phyloP scores from a whole-genome alignment of 1,284 basidiomycete genomes.

The Cryptococcus floricola region DNA sequence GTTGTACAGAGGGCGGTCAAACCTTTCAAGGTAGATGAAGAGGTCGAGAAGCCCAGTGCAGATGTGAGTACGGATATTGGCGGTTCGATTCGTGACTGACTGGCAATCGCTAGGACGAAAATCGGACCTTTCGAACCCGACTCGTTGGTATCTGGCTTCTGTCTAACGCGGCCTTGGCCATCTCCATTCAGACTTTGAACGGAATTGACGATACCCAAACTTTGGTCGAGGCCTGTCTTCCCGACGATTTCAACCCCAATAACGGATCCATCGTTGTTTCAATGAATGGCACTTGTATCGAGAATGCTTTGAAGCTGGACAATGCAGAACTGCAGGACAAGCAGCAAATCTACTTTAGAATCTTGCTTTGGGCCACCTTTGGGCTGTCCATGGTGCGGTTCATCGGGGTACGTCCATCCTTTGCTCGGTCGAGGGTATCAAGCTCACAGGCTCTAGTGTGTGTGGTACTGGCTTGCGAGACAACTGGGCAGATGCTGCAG shows the following conservation, averaged over 20 bases:
- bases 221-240: slow-evolving; percentile 31
- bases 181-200: slow-evolving; percentile 80
- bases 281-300: slow-evolving; percentile 32
- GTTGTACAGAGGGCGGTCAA: slow-evolving; percentile 89
- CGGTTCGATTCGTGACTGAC: neutral
- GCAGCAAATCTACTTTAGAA: slow-evolving; percentile 62
- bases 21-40: slow-evolving; percentile 66
- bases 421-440: neutral
- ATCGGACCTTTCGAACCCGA: slow-evolving; percentile 90
- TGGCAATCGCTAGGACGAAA: slow-evolving; percentile 58
- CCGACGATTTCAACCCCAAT: slow-evolving; percentile 13
- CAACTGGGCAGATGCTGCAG: slow-evolving; percentile 35
- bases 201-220: slow-evolving; percentile 58
- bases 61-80: slow-evolving; percentile 53
- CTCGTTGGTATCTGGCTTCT: slow-evolving; percentile 83
- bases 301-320: slow-evolving; percentile 31
- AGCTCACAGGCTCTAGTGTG: slow-evolving; percentile 18
- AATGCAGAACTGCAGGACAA: slow-evolving; percentile 51
- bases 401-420: slow-evolving; percentile 60
- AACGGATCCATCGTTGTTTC: slow-evolving; percentile 22
- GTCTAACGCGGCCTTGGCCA: slow-evolving; percentile 69
- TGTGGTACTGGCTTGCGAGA: slow-evolving; percentile 36
- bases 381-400: slow-evolving; percentile 75
- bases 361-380: slow-evolving; percentile 89
- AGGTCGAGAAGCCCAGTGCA: slow-evolving; percentile 73